These are phyloP conservation scores for Aureobasidium mangrovei DNA, from an alignment of 2,329 filamentous ascomycete species.

Conservation along the genomic window DNA sequence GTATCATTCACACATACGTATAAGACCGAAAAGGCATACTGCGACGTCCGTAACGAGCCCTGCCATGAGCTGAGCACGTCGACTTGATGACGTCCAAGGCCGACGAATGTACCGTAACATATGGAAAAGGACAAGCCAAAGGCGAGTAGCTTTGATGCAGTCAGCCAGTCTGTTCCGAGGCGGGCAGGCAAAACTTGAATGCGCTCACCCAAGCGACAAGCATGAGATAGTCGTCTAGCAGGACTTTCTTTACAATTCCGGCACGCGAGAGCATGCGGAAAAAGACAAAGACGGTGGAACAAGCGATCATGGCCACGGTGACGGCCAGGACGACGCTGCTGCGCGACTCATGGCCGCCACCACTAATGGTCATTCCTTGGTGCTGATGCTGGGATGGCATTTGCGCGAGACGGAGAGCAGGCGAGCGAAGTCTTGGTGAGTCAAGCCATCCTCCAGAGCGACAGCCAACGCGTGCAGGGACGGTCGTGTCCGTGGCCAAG, in stretches of 20 bases:
- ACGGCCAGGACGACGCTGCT: conserved; percentile 54
- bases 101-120: conserved; percentile 53
- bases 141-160: conserved; percentile 35
- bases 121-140: conserved; percentile 61
- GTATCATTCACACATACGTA: conserved; percentile 32
- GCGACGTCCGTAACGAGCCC: conserved; percentile 45
- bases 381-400: conserved; percentile 3
- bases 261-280: conserved; percentile 65
- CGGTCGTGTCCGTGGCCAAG: not conserved
- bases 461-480: not conserved
- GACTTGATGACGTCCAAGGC: conserved; percentile 58
- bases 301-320: conserved; percentile 57
- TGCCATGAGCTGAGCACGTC: conserved; percentile 48
- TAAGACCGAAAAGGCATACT: conserved; percentile 53
- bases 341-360: conserved; percentile 16
- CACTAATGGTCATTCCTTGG: conserved; percentile 2
- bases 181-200: not conserved
- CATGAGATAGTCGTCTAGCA: conserved; percentile 75
- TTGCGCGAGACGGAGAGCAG: not conserved
- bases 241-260: conserved; percentile 62
- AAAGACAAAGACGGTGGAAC: conserved; percentile 66
- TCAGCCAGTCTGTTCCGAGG: not conserved
- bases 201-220: conserved; percentile 60
- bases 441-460: conserved; percentile 13
- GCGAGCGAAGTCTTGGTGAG: not conserved